Conservation (phyloP, 768 basidiomycete species). For the Plicaturopsis crispa region DNA sequence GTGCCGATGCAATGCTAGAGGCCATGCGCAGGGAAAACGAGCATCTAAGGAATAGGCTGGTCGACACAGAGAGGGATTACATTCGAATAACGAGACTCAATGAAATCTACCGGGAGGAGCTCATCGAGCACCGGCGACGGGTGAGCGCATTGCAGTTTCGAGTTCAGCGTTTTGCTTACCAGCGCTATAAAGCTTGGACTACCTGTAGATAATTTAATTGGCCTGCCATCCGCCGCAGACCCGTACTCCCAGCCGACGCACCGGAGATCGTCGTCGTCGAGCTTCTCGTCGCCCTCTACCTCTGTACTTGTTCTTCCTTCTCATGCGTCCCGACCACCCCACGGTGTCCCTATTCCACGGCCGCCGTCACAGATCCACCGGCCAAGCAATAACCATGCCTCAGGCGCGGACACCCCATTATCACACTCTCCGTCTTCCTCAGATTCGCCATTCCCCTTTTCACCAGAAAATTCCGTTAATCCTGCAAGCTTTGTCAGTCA, state of each 20-base stretch:
- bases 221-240: slow-evolving; percentile 50
- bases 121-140: slow-evolving; percentile 68
- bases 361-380: slow-evolving; percentile 58
- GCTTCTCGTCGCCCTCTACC: slow-evolving; percentile 38
- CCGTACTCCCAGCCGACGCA: slow-evolving; percentile 70
- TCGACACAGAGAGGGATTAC: slow-evolving; percentile 73
- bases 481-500: slow-evolving; percentile 49
- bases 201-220: slow-evolving; percentile 73
- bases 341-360: slow-evolving; percentile 73
- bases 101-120: slow-evolving; percentile 79
- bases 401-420: slow-evolving; percentile 51
- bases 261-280: slow-evolving; percentile 32
- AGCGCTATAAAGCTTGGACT: slow-evolving; percentile 48
- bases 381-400: slow-evolving; percentile 35
- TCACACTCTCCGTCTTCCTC: slow-evolving; percentile 60
- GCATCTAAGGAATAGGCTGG: slow-evolving; percentile 53
- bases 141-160: slow-evolving; percentile 49
- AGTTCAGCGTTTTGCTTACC: slow-evolving; percentile 6
- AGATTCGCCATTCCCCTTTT: slow-evolving; percentile 63
- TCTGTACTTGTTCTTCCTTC: slow-evolving; percentile 28
- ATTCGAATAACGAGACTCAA: slow-evolving; percentile 68
- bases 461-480: slow-evolving; percentile 46
- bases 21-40: slow-evolving; percentile 79
- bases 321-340: slow-evolving; percentile 24
- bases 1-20: slow-evolving; percentile 58